These are phyloP conservation scores for Solanum clarkiae DNA, from an alignment of 257 asterid genomes.

Conservation along the genomic window DNA sequence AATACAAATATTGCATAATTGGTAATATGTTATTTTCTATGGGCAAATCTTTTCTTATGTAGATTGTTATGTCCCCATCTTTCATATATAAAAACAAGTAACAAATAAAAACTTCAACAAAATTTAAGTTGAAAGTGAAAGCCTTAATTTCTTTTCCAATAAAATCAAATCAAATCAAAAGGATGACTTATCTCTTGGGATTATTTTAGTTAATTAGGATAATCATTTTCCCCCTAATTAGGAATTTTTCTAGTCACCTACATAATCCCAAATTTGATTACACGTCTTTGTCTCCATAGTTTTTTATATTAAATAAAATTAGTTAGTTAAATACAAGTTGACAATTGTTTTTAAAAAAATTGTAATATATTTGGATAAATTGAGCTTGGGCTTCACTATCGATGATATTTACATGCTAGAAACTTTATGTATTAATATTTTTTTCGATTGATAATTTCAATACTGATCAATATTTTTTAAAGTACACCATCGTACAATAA, in stretches of 20 bases:
- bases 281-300: background rate
- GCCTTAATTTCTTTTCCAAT: background rate
- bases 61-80: background rate
- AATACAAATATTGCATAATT: background rate
- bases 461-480: too few species aligned
- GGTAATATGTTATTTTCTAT: background rate
- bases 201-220: background rate
- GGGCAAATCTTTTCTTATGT: background rate
- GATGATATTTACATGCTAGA: background rate
- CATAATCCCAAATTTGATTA: background rate
- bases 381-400: background rate
- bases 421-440: background rate
- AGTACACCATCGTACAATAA: too few species aligned
- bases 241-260: background rate
- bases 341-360: background rate
- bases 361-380: background rate
- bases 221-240: background rate
- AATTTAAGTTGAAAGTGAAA: background rate
- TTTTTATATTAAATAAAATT: background rate
- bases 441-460: background rate
- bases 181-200: background rate
- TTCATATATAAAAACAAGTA: background rate
- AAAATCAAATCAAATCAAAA: background rate
- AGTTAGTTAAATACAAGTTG: background rate
- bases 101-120: background rate